phyloP scores from a whole-genome alignment of 2,329 filamentous ascomycete species.

The Fonsecaea nubica region DNA sequence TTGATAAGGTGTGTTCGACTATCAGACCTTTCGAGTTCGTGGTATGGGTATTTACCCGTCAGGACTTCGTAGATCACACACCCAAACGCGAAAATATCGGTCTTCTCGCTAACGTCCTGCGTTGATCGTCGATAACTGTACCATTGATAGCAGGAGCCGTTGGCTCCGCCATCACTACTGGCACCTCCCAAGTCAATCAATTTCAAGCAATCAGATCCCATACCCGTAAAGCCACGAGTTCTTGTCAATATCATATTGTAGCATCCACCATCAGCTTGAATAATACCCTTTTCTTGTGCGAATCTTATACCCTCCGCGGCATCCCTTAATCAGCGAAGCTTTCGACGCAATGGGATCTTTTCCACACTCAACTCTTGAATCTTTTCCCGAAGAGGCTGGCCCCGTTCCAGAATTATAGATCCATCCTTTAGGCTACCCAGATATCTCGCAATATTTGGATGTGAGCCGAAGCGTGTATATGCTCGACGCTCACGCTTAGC shows the following conservation, averaged over 20 bases:
- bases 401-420: slow-evolving; percentile 26
- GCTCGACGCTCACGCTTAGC: slow-evolving; percentile 26
- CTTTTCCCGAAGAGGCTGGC: slow-evolving; percentile 16
- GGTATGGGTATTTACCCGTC: slow-evolving; percentile 25
- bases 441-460: slow-evolving; percentile 29
- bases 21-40: slow-evolving; percentile 18
- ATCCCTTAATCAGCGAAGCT: slow-evolving; percentile 16
- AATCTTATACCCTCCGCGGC: slow-evolving; percentile 23
- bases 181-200: slow-evolving; percentile 14
- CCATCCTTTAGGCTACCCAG: slow-evolving; percentile 26
- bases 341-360: slow-evolving; percentile 23
- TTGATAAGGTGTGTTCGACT: slow-evolving; percentile 20
- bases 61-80: background rate
- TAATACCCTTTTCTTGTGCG: slow-evolving; percentile 22
- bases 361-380: slow-evolving; percentile 13
- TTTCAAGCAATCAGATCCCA: slow-evolving; percentile 20
- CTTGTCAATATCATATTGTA: slow-evolving; percentile 25
- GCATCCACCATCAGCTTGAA: slow-evolving; percentile 24
- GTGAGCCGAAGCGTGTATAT: slow-evolving; percentile 19
- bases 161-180: slow-evolving; percentile 13
- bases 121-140: slow-evolving; percentile 24
- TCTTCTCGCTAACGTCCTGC: too few relatives aligned
- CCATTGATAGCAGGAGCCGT: slow-evolving; percentile 22
- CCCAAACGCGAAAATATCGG: too few relatives aligned
- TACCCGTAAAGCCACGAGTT: background rate